phyloP scores from a whole-genome alignment of 2,329 filamentous ascomycete genomes.

The Furcasterigmium furcatum region DNA sequence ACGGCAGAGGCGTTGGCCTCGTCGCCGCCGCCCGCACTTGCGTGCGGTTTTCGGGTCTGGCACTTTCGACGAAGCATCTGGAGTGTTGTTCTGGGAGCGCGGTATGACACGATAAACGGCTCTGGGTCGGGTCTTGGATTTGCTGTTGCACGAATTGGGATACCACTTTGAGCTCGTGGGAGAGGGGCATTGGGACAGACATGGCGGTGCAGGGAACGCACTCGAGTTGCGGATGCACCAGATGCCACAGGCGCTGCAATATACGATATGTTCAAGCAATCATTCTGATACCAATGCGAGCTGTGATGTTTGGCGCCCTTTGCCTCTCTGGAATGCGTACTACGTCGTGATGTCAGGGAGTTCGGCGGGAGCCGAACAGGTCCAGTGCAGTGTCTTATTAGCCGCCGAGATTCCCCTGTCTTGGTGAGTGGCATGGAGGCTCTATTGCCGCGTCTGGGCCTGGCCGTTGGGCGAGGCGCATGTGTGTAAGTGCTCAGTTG shows the following conservation, averaged over 20 bases:
- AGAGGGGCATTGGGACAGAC: not conserved
- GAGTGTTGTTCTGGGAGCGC: slow-evolving; percentile 9
- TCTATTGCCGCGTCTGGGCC: not conserved
- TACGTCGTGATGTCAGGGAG: too few relatives aligned
- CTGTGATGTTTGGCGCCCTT: too few relatives aligned
- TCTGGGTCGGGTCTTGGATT: not conserved
- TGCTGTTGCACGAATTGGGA: slow-evolving; percentile 2
- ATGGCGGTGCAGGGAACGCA: slow-evolving; percentile 7
- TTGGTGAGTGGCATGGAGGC: not conserved
- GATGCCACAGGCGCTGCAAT: slow-evolving; percentile 29
- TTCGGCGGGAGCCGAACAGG: too few relatives aligned
- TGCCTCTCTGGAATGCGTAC: too few relatives aligned
- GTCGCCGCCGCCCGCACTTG: too few relatives aligned
- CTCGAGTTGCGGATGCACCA: slow-evolving; percentile 3
- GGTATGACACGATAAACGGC: slow-evolving; percentile 14
- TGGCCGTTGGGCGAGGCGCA: not conserved
- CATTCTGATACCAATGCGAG: too few relatives aligned
- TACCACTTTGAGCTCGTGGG: slow-evolving; percentile 8
- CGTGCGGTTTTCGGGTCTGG: not conserved
- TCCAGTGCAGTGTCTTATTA: too few relatives aligned
- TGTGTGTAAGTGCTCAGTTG: too few relatives aligned
- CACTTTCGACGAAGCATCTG: not conserved
- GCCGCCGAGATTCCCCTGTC: too few relatives aligned
- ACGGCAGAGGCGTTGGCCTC: not conserved
- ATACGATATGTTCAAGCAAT: slow-evolving; percentile 26